phyloP scores from a whole-genome alignment of 1,284 basidiomycete genomes.

The Trametes polyzona region DNA sequence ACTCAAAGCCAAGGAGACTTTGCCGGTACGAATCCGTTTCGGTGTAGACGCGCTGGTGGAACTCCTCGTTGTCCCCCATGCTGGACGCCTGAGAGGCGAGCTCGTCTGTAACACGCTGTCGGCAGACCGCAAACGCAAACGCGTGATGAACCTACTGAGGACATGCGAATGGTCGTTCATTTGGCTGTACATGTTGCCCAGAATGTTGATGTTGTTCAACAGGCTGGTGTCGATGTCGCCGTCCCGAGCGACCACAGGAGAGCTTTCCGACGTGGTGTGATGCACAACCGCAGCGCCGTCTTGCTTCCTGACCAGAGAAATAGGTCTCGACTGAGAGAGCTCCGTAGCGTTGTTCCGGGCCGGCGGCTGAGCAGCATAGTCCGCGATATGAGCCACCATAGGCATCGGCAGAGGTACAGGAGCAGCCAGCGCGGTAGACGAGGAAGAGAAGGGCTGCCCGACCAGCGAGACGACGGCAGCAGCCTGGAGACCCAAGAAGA shows the following conservation, averaged over 20 bases:
- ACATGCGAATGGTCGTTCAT: conserved; percentile 31
- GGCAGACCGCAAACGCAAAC: not conserved
- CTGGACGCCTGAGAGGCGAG: conserved; percentile 15
- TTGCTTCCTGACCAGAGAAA: not conserved
- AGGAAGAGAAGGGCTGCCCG: conserved; percentile 21
- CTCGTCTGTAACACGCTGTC: conserved; percentile 3
- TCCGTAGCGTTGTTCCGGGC: conserved; percentile 3
- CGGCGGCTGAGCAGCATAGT: conserved; percentile 22
- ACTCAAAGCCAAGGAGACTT: conserved; percentile 44
- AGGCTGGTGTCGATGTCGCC: conserved; percentile 9
- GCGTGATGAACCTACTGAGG: conserved; percentile 18
- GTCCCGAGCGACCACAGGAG: conserved; percentile 18
- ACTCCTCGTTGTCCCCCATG: conserved; percentile 34
- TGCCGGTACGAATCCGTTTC: conserved; percentile 45
- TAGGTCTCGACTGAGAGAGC: not conserved
- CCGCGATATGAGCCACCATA: conserved; percentile 25
- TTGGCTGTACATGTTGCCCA: conserved; percentile 27
- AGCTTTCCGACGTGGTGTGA: conserved; percentile 14
- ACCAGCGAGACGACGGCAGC: conserved; percentile 41
- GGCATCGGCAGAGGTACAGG: conserved; percentile 41
- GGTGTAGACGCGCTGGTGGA: conserved; percentile 42
- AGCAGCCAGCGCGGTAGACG: conserved; percentile 29
- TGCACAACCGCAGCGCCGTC: conserved; percentile 11
- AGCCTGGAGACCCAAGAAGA: conserved; percentile 44
- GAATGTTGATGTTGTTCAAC: conserved; percentile 14